Base-by-base conservation (phyloP, 805 yeast genomes). In the Torulaspora delbrueckii region DNA sequence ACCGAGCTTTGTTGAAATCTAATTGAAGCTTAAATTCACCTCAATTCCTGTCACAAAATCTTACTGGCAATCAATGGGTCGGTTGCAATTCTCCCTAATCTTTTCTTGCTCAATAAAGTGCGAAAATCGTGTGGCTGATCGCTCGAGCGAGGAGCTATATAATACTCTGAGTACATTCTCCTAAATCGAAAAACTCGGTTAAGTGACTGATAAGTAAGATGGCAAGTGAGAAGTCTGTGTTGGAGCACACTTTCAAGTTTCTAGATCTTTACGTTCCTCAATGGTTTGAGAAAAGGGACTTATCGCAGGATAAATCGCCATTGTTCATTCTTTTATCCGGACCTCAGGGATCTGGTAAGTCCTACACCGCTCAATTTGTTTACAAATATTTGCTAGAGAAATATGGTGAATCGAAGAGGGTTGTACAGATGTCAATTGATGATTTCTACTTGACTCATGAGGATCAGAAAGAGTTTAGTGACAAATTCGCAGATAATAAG, bases 261-360 rank as follows among this genome's bases (percentile, higher is more conserved):
- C 42, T 59, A 24, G 63, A 60, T 27, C 36, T 38, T 5, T 53
- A 55, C 33, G 30, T 57, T 9, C 51, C 56, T 9, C 42, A 37
- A 40, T 60, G 60, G 60, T 52, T 60, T 40, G 55, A 43, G 13
- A 50, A 47, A 26, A 37, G 42, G 14, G 36, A 26, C 2, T 18
- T 26, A 14, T 43, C 44, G 1, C 51, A 48, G 1, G 37, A 42
- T 8, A 42, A 40, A 22, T 45, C 51, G 25, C 81, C 84, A 1
- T 52, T 82, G 5, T 67, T 84, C 13, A 63, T 76, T 24, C 86
- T 79, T 32, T 59, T 82, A 2, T 75, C 80, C 43, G 89, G 88
- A 0, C 87, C 90, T 0, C 95, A 85, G 60, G 95, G 95, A 0
- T 79, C 86, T 1, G 95, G 95, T 0, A 85, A 85, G 61, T 75